These are phyloP conservation scores for Fragaria nilgerrensis DNA, from an alignment of 306 rosid genomes.

Conservation along the genomic window DNA sequence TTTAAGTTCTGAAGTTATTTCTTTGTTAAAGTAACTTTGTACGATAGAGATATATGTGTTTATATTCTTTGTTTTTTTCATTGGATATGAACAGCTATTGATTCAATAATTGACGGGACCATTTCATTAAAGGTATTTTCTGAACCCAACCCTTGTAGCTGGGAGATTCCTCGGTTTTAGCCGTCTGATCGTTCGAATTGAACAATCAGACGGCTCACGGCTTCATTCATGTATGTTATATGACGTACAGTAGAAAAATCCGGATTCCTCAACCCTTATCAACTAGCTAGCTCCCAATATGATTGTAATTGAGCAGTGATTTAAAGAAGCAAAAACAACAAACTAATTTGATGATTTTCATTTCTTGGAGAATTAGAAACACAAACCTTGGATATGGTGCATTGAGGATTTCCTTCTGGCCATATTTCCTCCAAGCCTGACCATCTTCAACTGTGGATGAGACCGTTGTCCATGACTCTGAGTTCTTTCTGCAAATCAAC, in stretches of 20 bases:
- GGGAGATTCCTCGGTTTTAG: neutral
- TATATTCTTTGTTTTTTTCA: neutral
- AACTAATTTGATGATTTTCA: neutral
- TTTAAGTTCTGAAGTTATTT: no score
- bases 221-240: no score
- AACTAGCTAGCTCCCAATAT: neutral
- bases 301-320: neutral
- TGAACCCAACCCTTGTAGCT: neutral
- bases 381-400: slow-evolving; percentile 63
- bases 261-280: neutral
- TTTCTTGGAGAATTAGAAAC: neutral
- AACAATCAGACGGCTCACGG: no score
- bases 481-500: slow-evolving; percentile 49
- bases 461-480: slow-evolving; percentile 25
- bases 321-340: neutral
- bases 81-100: neutral
- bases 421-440: slow-evolving; percentile 85
- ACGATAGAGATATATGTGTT: no score
- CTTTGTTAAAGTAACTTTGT: no score
- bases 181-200: no score
- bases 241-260: no score
- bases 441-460: slow-evolving; percentile 42
- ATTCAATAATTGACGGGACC: slow-evolving; percentile 16
- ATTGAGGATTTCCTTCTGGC: slow-evolving; percentile 77
- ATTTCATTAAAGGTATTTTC: neutral